Evolutionary conservation across 2,329 filamentous ascomycete species (phyloP), one percentile per base, ranked within the genome.

Genomic region (Aschersonia sp.): DNA sequence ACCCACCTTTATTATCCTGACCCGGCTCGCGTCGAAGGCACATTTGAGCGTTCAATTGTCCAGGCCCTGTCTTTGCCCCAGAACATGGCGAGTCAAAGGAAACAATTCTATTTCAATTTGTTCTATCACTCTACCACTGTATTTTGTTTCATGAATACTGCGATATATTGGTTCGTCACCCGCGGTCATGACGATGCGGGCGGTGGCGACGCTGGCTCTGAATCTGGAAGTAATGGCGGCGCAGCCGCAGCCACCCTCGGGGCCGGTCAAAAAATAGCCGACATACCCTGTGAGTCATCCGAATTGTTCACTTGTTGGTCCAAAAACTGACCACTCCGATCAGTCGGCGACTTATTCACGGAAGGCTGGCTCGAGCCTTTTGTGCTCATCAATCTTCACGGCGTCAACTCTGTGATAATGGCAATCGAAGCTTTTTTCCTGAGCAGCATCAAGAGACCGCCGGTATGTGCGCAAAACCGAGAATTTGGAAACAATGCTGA

Each of bases 381-480:
- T 53, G 62, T 64, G 49, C 61, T 73, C 44, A 53, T 73, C 54
- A 73, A 71, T 45, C 51, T 75, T 42, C 72, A 68, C 55, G 63
- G 57, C 7, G 57, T 70, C 48, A 66, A 66, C 3, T 65, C 70
- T 4, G 45, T 66, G 32, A 59, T 73, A 50, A 71, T 68, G 52
- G 51, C 66, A 7, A 48, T 68, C 32, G 73, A 76, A 60, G 65
- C 70, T 0, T 48, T 71, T 35, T 62, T 66, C 48, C 62, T 76
- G 60, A 76, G 76, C 59, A 75, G 71, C 55, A 73, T 76, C 61
- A 71, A 70, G 53, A 67, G 70, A 46, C 71, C 67, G 46, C 64
- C 63, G 44, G 73, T 75, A 56, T 56, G 69, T 58, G 10, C 22
- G 22, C 22, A 22, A 30, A 12, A 10, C 8, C 5, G 29, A 11